These are phyloP conservation scores for Solanum peruvianum DNA, from an alignment of 257 asterid species.

Conservation along the genomic window DNA sequence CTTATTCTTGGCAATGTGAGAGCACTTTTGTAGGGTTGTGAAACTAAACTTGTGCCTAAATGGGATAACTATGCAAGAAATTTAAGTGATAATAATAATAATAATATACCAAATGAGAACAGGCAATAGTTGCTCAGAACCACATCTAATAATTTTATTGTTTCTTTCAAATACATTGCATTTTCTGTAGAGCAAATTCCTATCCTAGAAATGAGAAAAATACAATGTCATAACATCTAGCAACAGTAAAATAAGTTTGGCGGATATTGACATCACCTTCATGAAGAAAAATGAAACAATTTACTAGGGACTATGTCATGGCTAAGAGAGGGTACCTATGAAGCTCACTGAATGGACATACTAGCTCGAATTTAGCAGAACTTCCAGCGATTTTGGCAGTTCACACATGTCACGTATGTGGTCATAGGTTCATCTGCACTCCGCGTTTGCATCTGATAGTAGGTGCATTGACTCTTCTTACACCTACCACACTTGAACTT, in stretches of 20 bases:
- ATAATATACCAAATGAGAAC: background rate
- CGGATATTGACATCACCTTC: background rate
- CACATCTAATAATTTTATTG: background rate
- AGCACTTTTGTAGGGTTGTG: background rate
- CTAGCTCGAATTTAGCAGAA: conserved; percentile 12
- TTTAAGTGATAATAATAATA: background rate
- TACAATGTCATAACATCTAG: background rate
- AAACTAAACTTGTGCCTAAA: background rate
- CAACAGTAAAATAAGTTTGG: background rate
- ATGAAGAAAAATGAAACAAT: background rate
- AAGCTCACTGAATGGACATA: background rate
- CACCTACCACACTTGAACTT: conserved; percentile 80
- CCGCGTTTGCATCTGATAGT: conserved; percentile 89
- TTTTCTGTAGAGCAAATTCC: background rate
- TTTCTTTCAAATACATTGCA: background rate
- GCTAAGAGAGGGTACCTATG: background rate
- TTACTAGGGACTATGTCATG: background rate
- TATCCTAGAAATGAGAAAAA: background rate
- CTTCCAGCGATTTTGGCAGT: conserved; percentile 86
- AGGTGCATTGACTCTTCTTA: conserved; percentile 63
- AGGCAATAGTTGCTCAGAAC: background rate
- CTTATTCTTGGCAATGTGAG: no score
- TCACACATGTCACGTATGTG: conserved; percentile 81
- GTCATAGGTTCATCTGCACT: conserved; percentile 99
- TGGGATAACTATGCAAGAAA: background rate